Base-by-base conservation (phyloP, 495 filamentous ascomycete species). In the Tuber melanosporum region DNA sequence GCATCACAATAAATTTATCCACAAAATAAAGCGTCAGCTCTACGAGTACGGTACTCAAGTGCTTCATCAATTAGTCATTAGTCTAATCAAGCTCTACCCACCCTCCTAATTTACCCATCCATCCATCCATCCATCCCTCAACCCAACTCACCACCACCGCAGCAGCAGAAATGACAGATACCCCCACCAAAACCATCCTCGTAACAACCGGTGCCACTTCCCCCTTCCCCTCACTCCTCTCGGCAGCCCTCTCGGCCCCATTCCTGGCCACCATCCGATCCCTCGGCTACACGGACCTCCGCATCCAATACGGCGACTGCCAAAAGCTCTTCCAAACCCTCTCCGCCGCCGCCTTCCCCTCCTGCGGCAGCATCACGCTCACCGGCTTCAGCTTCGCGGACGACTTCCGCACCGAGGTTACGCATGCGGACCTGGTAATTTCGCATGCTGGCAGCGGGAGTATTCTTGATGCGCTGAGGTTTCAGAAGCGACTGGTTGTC, bases 141-240 rank as follows among this genome's bases (percentile, higher is more conserved):
- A 39, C 8, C 46, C 17, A 32, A 49, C 41, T 69, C 45, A 70
- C 26, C 49, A 44, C 22, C 57, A 81, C 71, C 62, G 49, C n/a
- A 17, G 71, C 46, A 47, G 36, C 52, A 36, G 32, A 14, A 66
- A 66, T 66, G 32, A 6, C 57, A 26, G 12, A 36, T 17, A 46
- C 32, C 5, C 69, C 80, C 26, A 77, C 75, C 0, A 82, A 82
- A 62, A 75, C 78, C 46, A 81, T 47, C 83, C 91, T 98, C 75
- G 92, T 98, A 42, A 98, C 95, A 0, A 90, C 96, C 45, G 95
- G 95, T 71, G 96, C 95, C 3, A 99, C 95, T 0, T 94, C 94
- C 4, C 87, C 91, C 26, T 99, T 99, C 84, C 86, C 88, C 71
- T 83, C 86, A 17, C 89, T 99, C 14, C 85, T 97, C 69, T 83